Evolutionary conservation across 768 basidiomycete genomes (phyloP).

Genomic region (Agaricus blazei): DNA sequence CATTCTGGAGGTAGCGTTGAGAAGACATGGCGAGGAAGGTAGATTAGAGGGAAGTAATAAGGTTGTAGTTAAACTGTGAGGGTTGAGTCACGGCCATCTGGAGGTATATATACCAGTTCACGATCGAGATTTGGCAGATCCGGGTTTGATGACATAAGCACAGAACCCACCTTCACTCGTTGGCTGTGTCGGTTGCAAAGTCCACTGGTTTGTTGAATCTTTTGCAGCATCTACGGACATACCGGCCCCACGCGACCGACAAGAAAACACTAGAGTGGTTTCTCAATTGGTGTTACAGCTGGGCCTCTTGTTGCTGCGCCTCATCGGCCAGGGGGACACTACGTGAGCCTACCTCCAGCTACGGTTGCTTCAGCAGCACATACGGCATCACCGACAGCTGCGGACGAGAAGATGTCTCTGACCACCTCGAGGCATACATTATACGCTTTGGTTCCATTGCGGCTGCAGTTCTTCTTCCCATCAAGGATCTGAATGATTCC

Average conservation of each 20-base stretch:
- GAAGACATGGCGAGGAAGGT: neutral
- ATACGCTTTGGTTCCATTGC: neutral
- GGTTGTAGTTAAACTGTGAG: neutral
- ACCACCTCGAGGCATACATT: neutral
- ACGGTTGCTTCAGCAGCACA: neutral
- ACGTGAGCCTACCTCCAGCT: neutral
- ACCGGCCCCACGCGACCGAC: no score
- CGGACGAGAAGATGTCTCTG: neutral
- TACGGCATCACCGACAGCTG: neutral
- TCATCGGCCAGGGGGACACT: neutral
- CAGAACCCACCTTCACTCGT: neutral
- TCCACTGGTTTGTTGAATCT: no score
- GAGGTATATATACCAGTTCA: conserved; percentile 9
- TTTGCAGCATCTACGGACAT: no score
- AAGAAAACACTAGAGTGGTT: no score
- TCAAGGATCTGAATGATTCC: neutral
- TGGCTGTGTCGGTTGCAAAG: conserved; percentile 1
- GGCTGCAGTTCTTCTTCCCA: neutral
- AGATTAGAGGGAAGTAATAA: neutral
- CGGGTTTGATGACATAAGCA: neutral
- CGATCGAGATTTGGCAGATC: conserved; percentile 3
- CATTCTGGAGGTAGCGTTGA: neutral
- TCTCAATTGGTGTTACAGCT: no score
- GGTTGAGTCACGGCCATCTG: neutral
- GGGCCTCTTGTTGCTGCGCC: neutral